Evolutionary conservation across 768 basidiomycete genomes (phyloP), one percentile per base, ranked within the genome.

Genomic region (Russula vinacea): DNA sequence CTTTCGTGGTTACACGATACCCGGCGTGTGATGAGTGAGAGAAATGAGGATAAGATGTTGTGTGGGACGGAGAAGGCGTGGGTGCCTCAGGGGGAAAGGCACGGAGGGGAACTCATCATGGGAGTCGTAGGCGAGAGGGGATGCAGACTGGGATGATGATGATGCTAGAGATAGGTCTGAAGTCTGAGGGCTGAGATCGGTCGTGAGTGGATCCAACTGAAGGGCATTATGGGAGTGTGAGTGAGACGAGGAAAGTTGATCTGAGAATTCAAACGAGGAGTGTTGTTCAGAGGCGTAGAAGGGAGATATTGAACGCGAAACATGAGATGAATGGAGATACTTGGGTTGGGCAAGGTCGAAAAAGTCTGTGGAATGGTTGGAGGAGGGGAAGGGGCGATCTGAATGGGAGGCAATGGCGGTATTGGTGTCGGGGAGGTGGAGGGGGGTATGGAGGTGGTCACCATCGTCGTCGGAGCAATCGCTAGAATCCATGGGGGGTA

Each of bases 391-490:
- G 8, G 62, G 44, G 24, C 40, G 60, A 42, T 56, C 62, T 40
- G 53, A 57, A 40, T 47, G 54, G 26, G 64, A 29, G 33, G 49
- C 62, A 26, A 67, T 67, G 56, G 52, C 29, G 24, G 49, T 56
- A 53, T 49, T 61, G 22, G 52, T 33, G 45, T 69, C 62, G 5
- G 63, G 59, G 6, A 59, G 19, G 16, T 69, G 66, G 49, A 69
- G 67, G 16, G 68, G 68, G 4, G 68, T 69, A 13, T 64, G 66
- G 3, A 62, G 66, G 49, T 68, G 50, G 32, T 69, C 68, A 14
- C 68, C 68, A 24, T 69, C 68, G 19, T 69, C 68, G 10, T 62
- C 64, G 35, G 66, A 67, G 22, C 58, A 69, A n/a, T 69, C 68
- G 33, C 61, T 60, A 35, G 39, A 17, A n/a, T 68, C 66, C 68